Evolutionary conservation across 306 rosid genomes (phyloP).

Genomic region (Albizia julibrissin): DNA sequence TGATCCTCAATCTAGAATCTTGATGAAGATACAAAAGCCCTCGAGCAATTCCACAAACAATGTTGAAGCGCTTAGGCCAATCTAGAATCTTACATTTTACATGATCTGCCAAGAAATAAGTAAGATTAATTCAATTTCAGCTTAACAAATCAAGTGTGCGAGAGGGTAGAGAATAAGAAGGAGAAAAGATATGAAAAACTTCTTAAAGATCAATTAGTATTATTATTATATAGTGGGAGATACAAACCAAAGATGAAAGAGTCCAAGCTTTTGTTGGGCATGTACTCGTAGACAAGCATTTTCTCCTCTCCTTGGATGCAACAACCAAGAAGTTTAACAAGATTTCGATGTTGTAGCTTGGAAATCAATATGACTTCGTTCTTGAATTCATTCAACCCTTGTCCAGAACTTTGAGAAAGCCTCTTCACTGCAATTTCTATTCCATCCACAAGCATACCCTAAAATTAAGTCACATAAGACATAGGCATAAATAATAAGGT

Average conservation of each 20-base stretch:
- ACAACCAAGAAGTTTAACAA: constrained; percentile 39
- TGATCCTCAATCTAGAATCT: constrained; percentile 44
- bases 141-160: background rate
- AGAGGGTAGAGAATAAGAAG: background rate
- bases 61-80: constrained; percentile 51
- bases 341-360: constrained; percentile 42
- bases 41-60: constrained; percentile 49
- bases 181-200: background rate
- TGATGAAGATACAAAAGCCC: constrained; percentile 69
- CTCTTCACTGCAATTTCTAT: constrained; percentile 40
- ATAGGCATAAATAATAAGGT: background rate
- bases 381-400: constrained; percentile 40
- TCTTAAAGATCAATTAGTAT: background rate
- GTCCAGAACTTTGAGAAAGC: constrained; percentile 43
- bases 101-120: constrained; percentile 30
- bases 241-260: constrained; percentile 37
- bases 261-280: constrained; percentile 44
- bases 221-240: background rate
- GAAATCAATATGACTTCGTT: constrained; percentile 40
- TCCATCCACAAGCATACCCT: constrained; percentile 37
- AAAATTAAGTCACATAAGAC: constrained; percentile 1
- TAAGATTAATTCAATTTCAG: constrained; percentile 5
- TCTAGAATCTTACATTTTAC: constrained; percentile 30
- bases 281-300: constrained; percentile 39
- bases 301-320: constrained; percentile 40